Conservation (phyloP, 495 filamentous ascomycete species). For the Bryoglossum gracile region DNA sequence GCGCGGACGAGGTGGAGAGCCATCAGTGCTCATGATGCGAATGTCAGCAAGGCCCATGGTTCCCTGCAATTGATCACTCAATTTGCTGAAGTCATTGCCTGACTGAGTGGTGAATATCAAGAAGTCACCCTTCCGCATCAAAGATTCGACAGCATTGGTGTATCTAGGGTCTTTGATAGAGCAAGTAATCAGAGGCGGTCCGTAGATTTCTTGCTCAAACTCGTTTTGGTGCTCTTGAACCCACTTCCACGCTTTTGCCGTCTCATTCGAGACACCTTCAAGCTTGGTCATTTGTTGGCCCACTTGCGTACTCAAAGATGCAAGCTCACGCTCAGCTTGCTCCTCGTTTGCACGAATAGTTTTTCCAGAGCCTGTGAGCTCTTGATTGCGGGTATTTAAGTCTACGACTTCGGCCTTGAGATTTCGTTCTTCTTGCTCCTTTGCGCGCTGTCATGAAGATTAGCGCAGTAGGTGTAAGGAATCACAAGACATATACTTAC, state of each 20-base stretch:
- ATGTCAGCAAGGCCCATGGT: slow-evolving; percentile 57
- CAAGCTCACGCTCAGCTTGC: slow-evolving; percentile 42
- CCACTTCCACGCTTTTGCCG: slow-evolving; percentile 70
- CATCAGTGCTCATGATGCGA: slow-evolving; percentile 50
- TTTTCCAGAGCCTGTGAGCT: slow-evolving; percentile 11
- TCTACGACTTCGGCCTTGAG: slow-evolving; percentile 28
- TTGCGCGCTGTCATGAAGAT: slow-evolving; percentile 34
- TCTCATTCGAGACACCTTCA: slow-evolving; percentile 47
- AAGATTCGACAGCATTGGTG: slow-evolving; percentile 65
- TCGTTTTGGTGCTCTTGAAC: slow-evolving; percentile 58
- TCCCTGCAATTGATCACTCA: slow-evolving; percentile 47
- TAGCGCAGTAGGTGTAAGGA: slow-evolving; percentile 13
- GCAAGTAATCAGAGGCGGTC: slow-evolving; percentile 76
- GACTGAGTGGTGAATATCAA: slow-evolving; percentile 71
- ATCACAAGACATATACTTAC: too few species aligned
- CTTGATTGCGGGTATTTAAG: background rate
- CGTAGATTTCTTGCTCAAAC: slow-evolving; percentile 79
- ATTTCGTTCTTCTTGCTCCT: slow-evolving; percentile 37
- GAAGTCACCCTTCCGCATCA: slow-evolving; percentile 56
- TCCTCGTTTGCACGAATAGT: slow-evolving; percentile 22
- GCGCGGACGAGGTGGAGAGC: slow-evolving; percentile 40
- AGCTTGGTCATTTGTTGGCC: slow-evolving; percentile 69
- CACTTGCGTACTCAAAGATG: slow-evolving; percentile 60
- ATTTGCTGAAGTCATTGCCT: slow-evolving; percentile 60
- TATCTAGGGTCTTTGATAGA: slow-evolving; percentile 70